These are phyloP conservation scores for Ceraceosorus bombacis DNA, from an alignment of 1,284 basidiomycete species.

Conservation along the genomic window DNA sequence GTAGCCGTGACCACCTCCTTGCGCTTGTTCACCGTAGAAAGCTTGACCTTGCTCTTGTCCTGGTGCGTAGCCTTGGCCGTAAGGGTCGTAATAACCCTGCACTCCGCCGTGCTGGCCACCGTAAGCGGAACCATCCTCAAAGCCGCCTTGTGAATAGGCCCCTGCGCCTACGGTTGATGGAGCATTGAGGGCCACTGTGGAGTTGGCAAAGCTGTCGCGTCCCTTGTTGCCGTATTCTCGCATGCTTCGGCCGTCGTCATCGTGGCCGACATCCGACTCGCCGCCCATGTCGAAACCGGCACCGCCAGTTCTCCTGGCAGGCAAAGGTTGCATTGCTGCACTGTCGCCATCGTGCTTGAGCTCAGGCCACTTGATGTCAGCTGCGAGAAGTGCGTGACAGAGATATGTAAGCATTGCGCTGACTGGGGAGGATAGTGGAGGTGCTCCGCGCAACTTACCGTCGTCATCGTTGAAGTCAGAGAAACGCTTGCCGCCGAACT, in stretches of 20 bases:
- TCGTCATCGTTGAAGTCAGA: conserved; percentile 30
- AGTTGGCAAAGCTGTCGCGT: conserved; percentile 23
- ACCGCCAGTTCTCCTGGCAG: conserved; percentile 40
- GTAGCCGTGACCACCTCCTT: no score
- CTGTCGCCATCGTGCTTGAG: conserved; percentile 37
- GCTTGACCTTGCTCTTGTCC: no score
- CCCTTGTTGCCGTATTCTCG: conserved; percentile 15
- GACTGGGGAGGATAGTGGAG: not conserved
- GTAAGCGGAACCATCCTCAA: no score
- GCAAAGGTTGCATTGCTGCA: conserved; percentile 38
- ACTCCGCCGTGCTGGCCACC: no score
- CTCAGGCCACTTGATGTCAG: conserved; percentile 47
- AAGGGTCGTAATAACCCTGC: no score
- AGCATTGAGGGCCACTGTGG: conserved; percentile 20
- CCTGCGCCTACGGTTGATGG: no score
- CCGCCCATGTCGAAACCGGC: conserved; percentile 47
- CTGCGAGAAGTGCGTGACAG: conserved; percentile 2
- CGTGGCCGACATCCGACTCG: conserved; percentile 30
- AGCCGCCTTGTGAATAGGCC: no score
- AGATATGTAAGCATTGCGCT: not conserved
- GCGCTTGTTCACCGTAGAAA: no score
- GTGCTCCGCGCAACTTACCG: conserved; percentile 3
- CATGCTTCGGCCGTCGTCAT: conserved; percentile 9
- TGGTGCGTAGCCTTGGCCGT: no score
- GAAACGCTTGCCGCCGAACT: conserved; percentile 33